Evolutionary conservation across 345 rosid species (phyloP).

Genomic region (Mercurialis annua): DNA sequence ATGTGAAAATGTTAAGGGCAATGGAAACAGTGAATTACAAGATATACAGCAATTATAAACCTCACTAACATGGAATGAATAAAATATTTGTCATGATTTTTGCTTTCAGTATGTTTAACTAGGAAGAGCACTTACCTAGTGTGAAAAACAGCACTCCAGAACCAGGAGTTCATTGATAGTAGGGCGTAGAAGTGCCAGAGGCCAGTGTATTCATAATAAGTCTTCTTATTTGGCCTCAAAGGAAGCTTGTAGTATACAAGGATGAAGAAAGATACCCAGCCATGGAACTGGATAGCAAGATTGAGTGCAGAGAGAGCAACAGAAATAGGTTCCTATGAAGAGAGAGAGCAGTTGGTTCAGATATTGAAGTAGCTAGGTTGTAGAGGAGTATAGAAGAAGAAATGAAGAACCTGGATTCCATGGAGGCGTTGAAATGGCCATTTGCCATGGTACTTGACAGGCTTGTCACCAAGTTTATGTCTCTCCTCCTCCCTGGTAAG

Average conservation of each 20-base stretch:
- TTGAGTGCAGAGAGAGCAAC: constrained; percentile 78
- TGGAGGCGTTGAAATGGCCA: constrained; percentile 82
- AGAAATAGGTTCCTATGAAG: constrained; percentile 71
- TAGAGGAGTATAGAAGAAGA: background rate
- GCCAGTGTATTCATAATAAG: constrained; percentile 71
- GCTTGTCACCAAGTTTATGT: constrained; percentile 51
- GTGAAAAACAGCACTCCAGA: constrained; percentile 87
- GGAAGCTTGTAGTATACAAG: constrained; percentile 75
- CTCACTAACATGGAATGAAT: background rate
- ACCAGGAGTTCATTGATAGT: constrained; percentile 78
- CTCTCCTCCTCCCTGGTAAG: constrained; percentile 79
- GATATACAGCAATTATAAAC: background rate
- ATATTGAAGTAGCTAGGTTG: constrained; percentile 8
- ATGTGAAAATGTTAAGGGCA: background rate
- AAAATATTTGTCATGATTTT: background rate
- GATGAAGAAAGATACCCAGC: constrained; percentile 88
- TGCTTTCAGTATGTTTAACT: constrained; percentile 2
- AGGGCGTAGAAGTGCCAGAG: constrained; percentile 70
- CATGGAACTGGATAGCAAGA: constrained; percentile 78
- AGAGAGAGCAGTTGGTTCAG: constrained; percentile 14
- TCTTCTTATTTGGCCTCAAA: constrained; percentile 52
- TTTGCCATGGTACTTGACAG: constrained; percentile 83
- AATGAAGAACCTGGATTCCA: constrained; percentile 60
- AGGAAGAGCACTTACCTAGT: constrained; percentile 53
- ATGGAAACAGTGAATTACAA: too few relatives aligned